Evolutionary conservation across 2,329 filamentous ascomycete genomes (phyloP).

Genomic region (Monosporascus sp.): DNA sequence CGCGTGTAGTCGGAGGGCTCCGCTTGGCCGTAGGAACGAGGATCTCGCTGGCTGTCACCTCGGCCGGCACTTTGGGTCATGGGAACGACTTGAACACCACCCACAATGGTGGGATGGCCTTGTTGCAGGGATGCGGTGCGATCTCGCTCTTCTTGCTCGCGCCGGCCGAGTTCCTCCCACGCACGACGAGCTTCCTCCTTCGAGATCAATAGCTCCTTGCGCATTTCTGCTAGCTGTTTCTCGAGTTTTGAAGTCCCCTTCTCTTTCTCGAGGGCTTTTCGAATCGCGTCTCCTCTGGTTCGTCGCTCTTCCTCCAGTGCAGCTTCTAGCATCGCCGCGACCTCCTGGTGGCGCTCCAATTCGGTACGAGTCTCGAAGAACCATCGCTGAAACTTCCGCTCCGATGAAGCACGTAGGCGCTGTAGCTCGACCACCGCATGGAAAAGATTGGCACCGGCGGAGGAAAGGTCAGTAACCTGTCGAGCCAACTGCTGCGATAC

Average conservation of each 20-base stretch:
- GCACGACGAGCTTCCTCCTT: constrained; percentile 93
- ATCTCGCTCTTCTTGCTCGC: constrained; percentile 90
- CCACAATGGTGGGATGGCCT: constrained; percentile 82
- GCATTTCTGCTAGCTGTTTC: constrained; percentile 81
- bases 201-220: constrained; percentile 86
- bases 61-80: constrained; percentile 71
- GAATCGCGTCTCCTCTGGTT: constrained; percentile 61
- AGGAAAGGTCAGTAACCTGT: constrained; percentile 95
- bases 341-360: constrained; percentile 77
- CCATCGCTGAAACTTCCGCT: constrained; percentile 97
- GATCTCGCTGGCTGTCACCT: constrained; percentile 39
- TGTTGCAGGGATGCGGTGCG: constrained; percentile 78
- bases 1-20: constrained; percentile 28
- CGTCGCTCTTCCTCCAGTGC: constrained; percentile 70
- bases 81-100: constrained; percentile 90
- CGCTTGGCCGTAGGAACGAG: constrained; percentile 26
- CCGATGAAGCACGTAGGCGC: constrained; percentile 85
- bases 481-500: constrained; percentile 83
- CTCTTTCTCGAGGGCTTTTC: constrained; percentile 61
- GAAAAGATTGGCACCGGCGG: constrained; percentile 93
- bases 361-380: constrained; percentile 93
- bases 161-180: constrained; percentile 92
- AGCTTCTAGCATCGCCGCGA: constrained; percentile 72
- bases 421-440: constrained; percentile 96
- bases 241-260: constrained; percentile 65